phyloP scores from a whole-genome alignment of 1,284 basidiomycete species.

The Heterobasidion annosum region DNA sequence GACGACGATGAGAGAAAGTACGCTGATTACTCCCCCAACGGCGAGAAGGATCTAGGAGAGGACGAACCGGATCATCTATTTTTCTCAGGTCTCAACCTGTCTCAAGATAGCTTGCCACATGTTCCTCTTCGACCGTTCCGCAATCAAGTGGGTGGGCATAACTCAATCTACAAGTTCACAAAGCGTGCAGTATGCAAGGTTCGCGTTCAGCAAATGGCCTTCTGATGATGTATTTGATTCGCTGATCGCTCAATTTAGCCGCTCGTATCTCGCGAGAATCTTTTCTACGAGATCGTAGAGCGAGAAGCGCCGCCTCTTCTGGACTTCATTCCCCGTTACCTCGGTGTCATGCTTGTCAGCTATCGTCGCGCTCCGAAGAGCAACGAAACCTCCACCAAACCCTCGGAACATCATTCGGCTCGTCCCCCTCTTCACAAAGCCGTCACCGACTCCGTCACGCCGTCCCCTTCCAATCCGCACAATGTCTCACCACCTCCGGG shows the following conservation, averaged over 20 bases:
- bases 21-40: neutral
- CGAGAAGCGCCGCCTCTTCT: slow-evolving; percentile 86
- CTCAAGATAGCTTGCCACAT: slow-evolving; percentile 65
- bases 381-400: slow-evolving; percentile 16
- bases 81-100: slow-evolving; percentile 31
- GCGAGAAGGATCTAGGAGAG: slow-evolving; percentile 19
- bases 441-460: slow-evolving; percentile 19
- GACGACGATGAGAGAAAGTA: slow-evolving; percentile 28
- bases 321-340: slow-evolving; percentile 91
- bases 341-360: slow-evolving; percentile 97
- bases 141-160: slow-evolving; percentile 97
- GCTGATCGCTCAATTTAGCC: slow-evolving; percentile 44
- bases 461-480: neutral
- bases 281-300: slow-evolving; percentile 97
- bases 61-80: slow-evolving; percentile 18
- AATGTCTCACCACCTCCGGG: slow-evolving; percentile 5
- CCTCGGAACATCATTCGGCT: slow-evolving; percentile 7
- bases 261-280: slow-evolving; percentile 91
- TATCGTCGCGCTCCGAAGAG: slow-evolving; percentile 70
- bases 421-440: slow-evolving; percentile 26
- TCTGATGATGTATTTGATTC: slow-evolving; percentile 1
- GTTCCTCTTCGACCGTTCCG: slow-evolving; percentile 94
- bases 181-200: slow-evolving; percentile 98
- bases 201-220: slow-evolving; percentile 19
- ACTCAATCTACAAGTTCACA: slow-evolving; percentile 96